Evolutionary conservation across 768 basidiomycete species (phyloP).

Genomic region (Trametes punicea): DNA sequence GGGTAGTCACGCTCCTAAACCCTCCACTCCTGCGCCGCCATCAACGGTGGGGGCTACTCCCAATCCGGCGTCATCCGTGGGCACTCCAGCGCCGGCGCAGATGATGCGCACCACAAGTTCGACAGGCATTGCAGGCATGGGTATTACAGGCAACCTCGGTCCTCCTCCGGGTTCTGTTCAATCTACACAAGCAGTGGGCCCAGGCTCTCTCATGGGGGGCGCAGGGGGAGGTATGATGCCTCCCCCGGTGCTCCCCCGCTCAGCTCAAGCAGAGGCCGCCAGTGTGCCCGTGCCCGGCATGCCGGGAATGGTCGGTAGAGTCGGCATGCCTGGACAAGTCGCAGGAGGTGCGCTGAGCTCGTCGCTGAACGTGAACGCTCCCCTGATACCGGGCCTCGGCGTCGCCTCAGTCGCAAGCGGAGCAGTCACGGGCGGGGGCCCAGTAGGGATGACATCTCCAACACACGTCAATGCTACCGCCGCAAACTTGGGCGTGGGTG

Average conservation of each 20-base stretch:
- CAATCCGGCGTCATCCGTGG: background rate
- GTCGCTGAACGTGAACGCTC: constrained; percentile 20
- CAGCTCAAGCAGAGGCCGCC: constrained; percentile 20
- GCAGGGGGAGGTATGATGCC: constrained; percentile 37
- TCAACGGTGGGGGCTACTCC: background rate
- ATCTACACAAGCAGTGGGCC: background rate
- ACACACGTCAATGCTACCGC: constrained; percentile 9
- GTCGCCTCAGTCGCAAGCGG: background rate
- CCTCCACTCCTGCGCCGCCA: background rate
- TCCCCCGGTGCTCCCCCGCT: constrained; percentile 35
- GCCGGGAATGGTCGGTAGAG: constrained; percentile 17
- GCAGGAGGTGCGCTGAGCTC: background rate
- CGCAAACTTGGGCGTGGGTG: constrained; percentile 3
- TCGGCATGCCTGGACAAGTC: background rate
- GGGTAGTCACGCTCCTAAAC: background rate
- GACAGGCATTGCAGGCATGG: constrained; percentile 18
- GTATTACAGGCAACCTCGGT: constrained; percentile 21
- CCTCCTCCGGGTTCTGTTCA: background rate
- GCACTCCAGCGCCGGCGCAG: background rate
- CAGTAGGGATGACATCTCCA: constrained; percentile 15
- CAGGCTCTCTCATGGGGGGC: constrained; percentile 28
- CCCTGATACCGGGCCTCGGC: constrained; percentile 7
- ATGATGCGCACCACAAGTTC: constrained; percentile 6
- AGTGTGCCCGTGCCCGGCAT: constrained; percentile 26
- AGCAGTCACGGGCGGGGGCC: constrained; percentile 10